phyloP scores from a whole-genome alignment of 225 moss, liverwort and hornwort species.

The Marchantia paleacea region DNA sequence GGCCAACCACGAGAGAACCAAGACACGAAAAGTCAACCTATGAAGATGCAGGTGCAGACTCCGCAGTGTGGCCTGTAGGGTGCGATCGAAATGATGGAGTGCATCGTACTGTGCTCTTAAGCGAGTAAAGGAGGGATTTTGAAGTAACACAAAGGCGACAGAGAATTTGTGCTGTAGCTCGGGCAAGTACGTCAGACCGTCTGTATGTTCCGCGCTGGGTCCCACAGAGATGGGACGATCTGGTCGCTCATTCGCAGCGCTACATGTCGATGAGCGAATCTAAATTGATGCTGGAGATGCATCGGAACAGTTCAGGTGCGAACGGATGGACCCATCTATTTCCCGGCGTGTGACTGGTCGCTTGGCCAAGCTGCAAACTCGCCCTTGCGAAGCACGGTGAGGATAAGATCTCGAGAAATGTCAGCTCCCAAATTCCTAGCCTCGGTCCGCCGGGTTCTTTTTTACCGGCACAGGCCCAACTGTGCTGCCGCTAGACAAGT shows the following conservation, averaged over 20 bases:
- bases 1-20: too few species aligned
- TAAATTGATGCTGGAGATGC: constrained; percentile 11
- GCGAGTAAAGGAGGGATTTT: neutral
- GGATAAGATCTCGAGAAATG: constrained; percentile 14
- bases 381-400: neutral
- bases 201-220: neutral
- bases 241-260: neutral
- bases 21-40: too few species aligned
- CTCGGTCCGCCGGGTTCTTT: neutral
- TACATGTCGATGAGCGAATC: neutral
- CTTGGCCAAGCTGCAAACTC: neutral
- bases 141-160: too few species aligned
- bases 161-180: too few species aligned
- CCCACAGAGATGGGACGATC: neutral
- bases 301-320: neutral
- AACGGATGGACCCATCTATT: neutral
- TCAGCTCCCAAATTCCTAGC: neutral
- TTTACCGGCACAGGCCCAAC: neutral
- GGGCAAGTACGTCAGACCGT: neutral
- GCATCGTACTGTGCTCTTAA: neutral
- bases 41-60: too few species aligned
- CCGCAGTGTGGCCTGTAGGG: too few species aligned
- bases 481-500: neutral
- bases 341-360: neutral
- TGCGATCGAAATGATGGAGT: too few species aligned